Conservation (phyloP, 164 flowering plant species). For the Protea cynaroides region DNA sequence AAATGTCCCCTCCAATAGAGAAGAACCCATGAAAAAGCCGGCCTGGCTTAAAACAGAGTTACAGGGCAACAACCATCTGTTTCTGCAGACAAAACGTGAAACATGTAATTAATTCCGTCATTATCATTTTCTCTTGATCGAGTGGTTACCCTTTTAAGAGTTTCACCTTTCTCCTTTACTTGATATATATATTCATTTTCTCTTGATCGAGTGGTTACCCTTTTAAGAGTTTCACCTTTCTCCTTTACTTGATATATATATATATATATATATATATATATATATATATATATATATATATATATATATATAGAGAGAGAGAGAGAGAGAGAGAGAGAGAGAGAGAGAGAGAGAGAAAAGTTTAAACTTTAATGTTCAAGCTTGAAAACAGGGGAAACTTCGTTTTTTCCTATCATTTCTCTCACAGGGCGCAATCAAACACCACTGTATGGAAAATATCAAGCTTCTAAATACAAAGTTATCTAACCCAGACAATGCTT, state of each 20-base stretch:
- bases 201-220: too few relatives aligned
- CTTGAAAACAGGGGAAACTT: background rate
- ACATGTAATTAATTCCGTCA: background rate
- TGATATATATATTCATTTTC: background rate
- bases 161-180: too few relatives aligned
- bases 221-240: too few relatives aligned
- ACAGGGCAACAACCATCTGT: background rate
- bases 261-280: too few relatives aligned
- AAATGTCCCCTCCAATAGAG: too few relatives aligned
- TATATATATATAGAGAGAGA: too few relatives aligned
- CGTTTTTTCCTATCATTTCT: conserved; percentile 12
- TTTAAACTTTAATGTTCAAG: background rate
- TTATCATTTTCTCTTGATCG: background rate
- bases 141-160: too few relatives aligned
- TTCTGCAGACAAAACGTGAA: background rate
- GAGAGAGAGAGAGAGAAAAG: conserved; percentile 2
- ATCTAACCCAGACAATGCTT: conserved; percentile 17
- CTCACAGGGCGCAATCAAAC: conserved; percentile 43
- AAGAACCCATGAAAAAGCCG: background rate
- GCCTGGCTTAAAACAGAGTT: background rate
- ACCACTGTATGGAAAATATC: conserved; percentile 44
- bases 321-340: too few relatives aligned
- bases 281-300: too few relatives aligned
- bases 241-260: too few relatives aligned
- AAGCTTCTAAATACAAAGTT: conserved; percentile 19